Evolutionary conservation across 257 asterid genomes (phyloP), one percentile per base, ranked within the genome.

Genomic region (Avicennia marina): DNA sequence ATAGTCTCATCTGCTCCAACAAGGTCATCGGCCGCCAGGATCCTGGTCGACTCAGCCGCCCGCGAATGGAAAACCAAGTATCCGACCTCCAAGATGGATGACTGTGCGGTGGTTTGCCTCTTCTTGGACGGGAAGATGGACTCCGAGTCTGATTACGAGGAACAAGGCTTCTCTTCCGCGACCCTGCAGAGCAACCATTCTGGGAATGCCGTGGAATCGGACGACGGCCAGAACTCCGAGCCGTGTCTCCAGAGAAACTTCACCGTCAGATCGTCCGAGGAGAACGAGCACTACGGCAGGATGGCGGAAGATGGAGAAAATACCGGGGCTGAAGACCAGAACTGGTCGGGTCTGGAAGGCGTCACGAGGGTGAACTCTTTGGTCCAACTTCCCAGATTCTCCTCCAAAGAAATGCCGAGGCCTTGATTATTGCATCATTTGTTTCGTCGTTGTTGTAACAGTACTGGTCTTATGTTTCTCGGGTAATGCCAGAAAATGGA

Each of bases 341-440:
- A 80, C 50, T 91, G 98, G 98, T 91, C 85, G 8, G 95, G 98
- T 44, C 71, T 91, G 83, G 98, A 91, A 78, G 98, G 98, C 4
- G 95, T 91, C 15, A 91, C 98, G 26, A 75, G 97, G 58, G 98
- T 91, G 11, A 91, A 91, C 81, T 91, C 98, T 26, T 67, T 91
- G 22, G 98, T 91, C 70, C 98, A 88, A 58, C 95, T 91, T 50
- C 96, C 95, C 56, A 81, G 97, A 74, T 91, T 91, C 75, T 86
- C 95, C 75, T 86, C 95, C 19, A 87, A 71, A 56, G 98, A 88
- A 43, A 76, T 64, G 70, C 78, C 86, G 31, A 75, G 78, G 72
- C 82, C 90, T 11, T 36, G 10, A 36, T 3, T 57, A 11, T 19
- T 72, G n/a, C 27, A 32, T 60, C 43, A 40, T 32, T 39, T 11